Percentiles rank a stretch among this genome's conserved stretches.
Conservation (phyloP, 2,329 filamentous ascomycete species). For the Colletotrichum agaves region DNA sequence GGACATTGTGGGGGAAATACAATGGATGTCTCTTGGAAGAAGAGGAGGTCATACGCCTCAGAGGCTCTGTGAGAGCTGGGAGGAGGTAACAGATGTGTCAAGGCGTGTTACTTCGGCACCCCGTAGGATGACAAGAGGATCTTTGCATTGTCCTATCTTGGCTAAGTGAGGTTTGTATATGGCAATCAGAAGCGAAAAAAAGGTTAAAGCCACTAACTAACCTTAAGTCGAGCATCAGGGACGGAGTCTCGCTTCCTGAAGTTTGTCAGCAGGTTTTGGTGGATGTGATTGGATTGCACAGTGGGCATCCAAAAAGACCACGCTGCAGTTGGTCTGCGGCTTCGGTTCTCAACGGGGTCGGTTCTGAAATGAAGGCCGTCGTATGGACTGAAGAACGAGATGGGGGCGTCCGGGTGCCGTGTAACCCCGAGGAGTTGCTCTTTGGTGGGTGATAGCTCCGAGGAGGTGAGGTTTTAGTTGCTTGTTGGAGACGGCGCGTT, state of each 20-base stretch:
- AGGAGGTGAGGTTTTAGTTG: too few species aligned
- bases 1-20: not conserved
- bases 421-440: constrained; percentile 5
- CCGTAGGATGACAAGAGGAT: not conserved
- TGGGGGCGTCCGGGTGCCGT: not conserved
- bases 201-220: constrained; percentile 7
- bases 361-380: not conserved
- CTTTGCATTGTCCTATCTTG: constrained; percentile 11
- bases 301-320: not conserved
- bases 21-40: not conserved
- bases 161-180: not conserved
- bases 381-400: constrained; percentile 14
- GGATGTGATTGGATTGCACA: not conserved
- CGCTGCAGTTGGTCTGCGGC: not conserved
- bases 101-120: not conserved
- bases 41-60: not conserved
- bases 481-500: not conserved
- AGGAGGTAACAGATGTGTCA: not conserved
- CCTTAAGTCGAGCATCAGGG: constrained; percentile 2
- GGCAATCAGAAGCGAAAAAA: not conserved
- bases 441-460: not conserved
- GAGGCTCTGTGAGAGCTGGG: not conserved
- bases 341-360: not conserved
- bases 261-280: not conserved
- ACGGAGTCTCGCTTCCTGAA: not conserved